Base-by-base conservation (phyloP, 108 stramenopile genomes). In the Cyclotella atomus region DNA sequence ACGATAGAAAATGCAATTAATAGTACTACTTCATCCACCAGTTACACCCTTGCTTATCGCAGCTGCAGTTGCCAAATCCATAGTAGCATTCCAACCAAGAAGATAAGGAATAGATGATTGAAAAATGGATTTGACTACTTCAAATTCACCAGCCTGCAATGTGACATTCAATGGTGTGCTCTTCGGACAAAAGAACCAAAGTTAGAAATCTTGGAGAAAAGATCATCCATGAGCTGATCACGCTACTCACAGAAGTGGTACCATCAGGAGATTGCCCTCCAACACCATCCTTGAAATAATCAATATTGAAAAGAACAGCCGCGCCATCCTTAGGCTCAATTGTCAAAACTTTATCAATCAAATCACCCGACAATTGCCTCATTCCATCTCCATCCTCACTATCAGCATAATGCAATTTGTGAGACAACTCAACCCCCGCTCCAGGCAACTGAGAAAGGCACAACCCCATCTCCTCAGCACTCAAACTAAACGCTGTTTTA, bases 61-160 rank as follows among this genome's bases (percentile, higher is more conserved):
- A 55, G 64, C 56, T 29, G 61, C 52, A 23, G 70, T 44, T 1
- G 79, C 85, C 59, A 85, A 63, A 41, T 89, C 81, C 80, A 87
- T 82, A 56, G 82, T 72, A 28, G 73, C 64, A 36, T 70, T 71
- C 89, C 89, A 90, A 38, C 87, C 87, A 12, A 78, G 34, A 17
- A 90, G 29, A 24, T 72, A 68, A 16, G 87, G 87, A 62, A 88
- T 86, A 24, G 79, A 66, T 14, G 53, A 61, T 63, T 75, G 66
- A 57, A 83, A 79, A 20, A 90, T 63, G 35, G 83, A 66, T 36
- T 61, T 65, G 34, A 90, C 38, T 14, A 88, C 84, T 49, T 83
- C 75, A 36, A 84, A 83, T 65, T 90, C 89, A 34, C 89, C 89
- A 14, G 73, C 80, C 62, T 85, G 79, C 33, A 80, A 59, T 12